A percentile compares a stretch with the other conserved stretches of the same genome.
phyloP scores from a whole-genome alignment of 192 early-diverging fungal species.

The Coemansia sp. region DNA sequence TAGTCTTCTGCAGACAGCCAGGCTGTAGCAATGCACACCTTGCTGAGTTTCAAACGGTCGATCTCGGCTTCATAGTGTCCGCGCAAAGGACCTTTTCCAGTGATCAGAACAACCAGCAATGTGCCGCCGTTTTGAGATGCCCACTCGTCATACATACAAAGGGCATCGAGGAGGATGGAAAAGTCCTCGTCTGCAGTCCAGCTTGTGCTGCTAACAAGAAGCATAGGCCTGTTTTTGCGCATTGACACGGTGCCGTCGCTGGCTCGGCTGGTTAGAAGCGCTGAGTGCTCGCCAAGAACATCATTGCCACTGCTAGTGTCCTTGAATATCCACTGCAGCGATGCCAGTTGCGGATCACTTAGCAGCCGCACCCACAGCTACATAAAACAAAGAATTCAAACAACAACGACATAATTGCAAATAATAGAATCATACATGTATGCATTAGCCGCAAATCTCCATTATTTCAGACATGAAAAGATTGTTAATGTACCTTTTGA shows the following conservation, averaged over 20 bases:
- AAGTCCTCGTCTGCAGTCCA: slow-evolving; percentile 99
- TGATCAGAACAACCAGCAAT: slow-evolving; percentile 78
- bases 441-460: slow-evolving; percentile 1
- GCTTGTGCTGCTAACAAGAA: slow-evolving; percentile 85
- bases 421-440: slow-evolving; percentile 4
- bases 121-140: slow-evolving; percentile 26
- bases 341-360: slow-evolving; percentile 30
- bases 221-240: slow-evolving; percentile 60
- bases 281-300: background rate
- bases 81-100: slow-evolving; percentile 87
- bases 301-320: background rate
- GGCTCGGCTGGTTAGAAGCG: slow-evolving; percentile 25
- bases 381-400: background rate
- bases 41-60: slow-evolving; percentile 44
- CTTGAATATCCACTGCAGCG: slow-evolving; percentile 3
- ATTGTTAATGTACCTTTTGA: background rate
- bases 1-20: slow-evolving; percentile 86
- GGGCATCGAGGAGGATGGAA: slow-evolving; percentile 69
- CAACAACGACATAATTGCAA: background rate
- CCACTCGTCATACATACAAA: slow-evolving; percentile 54
- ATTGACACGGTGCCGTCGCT: slow-evolving; percentile 18
- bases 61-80: slow-evolving; percentile 68
- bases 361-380: slow-evolving; percentile 48
- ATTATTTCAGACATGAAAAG: background rate
- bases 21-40: slow-evolving; percentile 67